These are phyloP conservation scores for Neoboletus brunneissimus DNA, from an alignment of 768 basidiomycete species.

Conservation along the genomic window DNA sequence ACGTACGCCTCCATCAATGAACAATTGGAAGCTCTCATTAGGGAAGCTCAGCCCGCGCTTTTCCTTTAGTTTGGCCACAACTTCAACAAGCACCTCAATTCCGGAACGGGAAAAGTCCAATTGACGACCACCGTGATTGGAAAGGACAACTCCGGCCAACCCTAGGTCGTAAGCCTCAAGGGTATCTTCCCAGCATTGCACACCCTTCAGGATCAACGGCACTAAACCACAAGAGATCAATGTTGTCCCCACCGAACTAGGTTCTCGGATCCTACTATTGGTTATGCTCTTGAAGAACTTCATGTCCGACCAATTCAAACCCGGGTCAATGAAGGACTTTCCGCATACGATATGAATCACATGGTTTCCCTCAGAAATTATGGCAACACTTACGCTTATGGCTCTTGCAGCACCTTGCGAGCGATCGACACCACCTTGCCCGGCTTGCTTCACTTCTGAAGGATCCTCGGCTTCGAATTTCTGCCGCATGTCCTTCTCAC, in stretches of 20 bases:
- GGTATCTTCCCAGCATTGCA: conserved; percentile 88
- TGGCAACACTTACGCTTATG: conserved; percentile 65
- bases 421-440: conserved; percentile 59
- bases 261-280: conserved; percentile 40
- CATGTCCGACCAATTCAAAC: conserved; percentile 71
- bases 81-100: conserved; percentile 86
- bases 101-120: conserved; percentile 83
- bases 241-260: background rate
- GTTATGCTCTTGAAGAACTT: conserved; percentile 76
- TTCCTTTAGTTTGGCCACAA: conserved; percentile 67
- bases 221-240: conserved; percentile 42
- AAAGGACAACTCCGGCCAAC: conserved; percentile 76
- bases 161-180: conserved; percentile 78
- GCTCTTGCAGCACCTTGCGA: conserved; percentile 93
- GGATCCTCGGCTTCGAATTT: conserved; percentile 79
- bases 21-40: conserved; percentile 78
- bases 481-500: conserved; percentile 97
- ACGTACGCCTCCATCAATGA: conserved; percentile 93
- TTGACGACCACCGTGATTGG: conserved; percentile 82
- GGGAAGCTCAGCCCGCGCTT: conserved; percentile 70
- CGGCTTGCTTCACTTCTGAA: conserved; percentile 42
- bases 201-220: conserved; percentile 90
- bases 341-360: background rate
- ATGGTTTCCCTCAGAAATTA: background rate
- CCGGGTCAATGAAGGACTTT: conserved; percentile 93